Evolutionary conservation across 2,329 filamentous ascomycete genomes (phyloP), one percentile per base, ranked within the genome.

Genomic region (Paraphaeosphaeria minitans): DNA sequence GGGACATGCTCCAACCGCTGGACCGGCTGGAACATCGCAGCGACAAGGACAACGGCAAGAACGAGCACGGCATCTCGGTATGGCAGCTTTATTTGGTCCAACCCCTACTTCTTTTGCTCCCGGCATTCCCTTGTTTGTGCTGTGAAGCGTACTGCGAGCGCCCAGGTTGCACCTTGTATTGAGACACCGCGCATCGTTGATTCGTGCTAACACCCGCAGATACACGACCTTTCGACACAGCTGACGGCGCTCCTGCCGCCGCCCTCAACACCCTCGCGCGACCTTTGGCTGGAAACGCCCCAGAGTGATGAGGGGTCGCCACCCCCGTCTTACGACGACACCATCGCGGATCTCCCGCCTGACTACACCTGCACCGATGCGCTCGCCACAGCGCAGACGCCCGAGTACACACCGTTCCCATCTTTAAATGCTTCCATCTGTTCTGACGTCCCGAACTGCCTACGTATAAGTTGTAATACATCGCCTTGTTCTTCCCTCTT

Each of bases 281-380:
- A 69, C 12, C 66, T 71, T 55, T 74, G 67, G 68, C 63, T 65
- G 47, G 64, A 66, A 43, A 37, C 66, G 12, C 63, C 64, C 13
- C 60, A 54, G 21, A 62, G 52, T 54, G 54, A 71, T 55, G 56
- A 71, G 62, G 65, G 51, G 50, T 22, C 51, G 24, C 69, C 75
- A 43, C 79, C 79, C 22, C 79, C 80, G 13, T 72, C 76, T 16
- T 82, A 82, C 68, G 70, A 79, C 59, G 78, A 82, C 46, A 77
- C 72, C 49, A 42, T 79, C 43, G 64, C 71, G 59, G 80, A 83
- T 61, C 53, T 73, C 27, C 80, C 80, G 39, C 80, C 79, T 31
- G 77, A 80, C 61, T 81, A 82, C 67, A 80, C 79, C 48, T 65
- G 62, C 58, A 78, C 76, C 53, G 76, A 79, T 63, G 72, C 75